Percentiles rank a stretch among this genome's conserved stretches.
Conservation (phyloP, 345 rosid species). For the Psidium guajava region DNA sequence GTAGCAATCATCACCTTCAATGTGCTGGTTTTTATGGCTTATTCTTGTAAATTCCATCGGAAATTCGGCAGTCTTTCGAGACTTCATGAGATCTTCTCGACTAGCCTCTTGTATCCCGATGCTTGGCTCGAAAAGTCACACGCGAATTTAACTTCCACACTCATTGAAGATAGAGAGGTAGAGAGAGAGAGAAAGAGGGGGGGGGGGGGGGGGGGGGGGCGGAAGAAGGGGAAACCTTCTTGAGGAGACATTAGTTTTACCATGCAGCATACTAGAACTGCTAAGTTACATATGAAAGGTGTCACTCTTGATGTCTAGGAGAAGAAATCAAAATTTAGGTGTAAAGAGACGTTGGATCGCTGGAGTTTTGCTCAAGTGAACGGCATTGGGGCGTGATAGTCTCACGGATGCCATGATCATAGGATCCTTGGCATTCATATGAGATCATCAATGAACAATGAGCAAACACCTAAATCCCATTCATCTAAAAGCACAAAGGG, state of each 20-base stretch:
- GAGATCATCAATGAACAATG: background rate
- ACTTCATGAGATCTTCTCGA: too few relatives aligned
- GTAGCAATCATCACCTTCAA: background rate
- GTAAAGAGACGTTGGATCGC: background rate
- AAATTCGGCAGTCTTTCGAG: too few relatives aligned
- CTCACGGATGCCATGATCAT: background rate
- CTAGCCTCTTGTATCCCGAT: too few relatives aligned
- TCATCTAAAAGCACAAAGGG: background rate
- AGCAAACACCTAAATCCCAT: background rate
- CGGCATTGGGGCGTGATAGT: background rate
- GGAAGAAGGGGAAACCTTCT: too few relatives aligned
- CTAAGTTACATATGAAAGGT: background rate
- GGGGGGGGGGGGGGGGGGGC: too few relatives aligned
- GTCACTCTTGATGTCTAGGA: background rate
- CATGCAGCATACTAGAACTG: background rate
- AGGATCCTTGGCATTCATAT: background rate
- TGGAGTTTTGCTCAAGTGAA: background rate
- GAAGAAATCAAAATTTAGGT: too few relatives aligned
- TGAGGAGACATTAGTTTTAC: too few relatives aligned
- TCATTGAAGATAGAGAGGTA: too few relatives aligned
- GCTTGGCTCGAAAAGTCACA: too few relatives aligned
- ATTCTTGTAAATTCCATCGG: too few relatives aligned
- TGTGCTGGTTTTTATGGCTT: background rate
- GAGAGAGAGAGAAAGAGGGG: too few relatives aligned
- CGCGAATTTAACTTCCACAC: too few relatives aligned